Evolutionary conservation across 352 stramenopile species (phyloP).

Genomic region (Phytophthora niederhauseri): DNA sequence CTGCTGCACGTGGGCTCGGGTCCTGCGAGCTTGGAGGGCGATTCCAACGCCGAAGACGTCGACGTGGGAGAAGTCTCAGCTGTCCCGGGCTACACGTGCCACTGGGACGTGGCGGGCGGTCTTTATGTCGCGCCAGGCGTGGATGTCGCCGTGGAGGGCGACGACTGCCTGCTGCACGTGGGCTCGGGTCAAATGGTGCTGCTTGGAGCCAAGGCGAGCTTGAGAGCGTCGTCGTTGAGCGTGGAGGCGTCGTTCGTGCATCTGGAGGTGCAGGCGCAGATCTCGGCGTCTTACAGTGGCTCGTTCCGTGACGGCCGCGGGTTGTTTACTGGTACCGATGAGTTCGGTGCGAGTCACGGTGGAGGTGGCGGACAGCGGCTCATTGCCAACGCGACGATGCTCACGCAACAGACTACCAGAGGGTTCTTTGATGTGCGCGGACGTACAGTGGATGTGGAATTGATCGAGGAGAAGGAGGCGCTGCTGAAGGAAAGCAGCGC

Average conservation of each 20-base stretch:
- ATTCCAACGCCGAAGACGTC: slow-evolving; percentile 6
- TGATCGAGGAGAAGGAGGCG: slow-evolving; percentile 34
- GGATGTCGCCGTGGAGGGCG: slow-evolving; percentile 44
- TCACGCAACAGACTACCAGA: slow-evolving; percentile 39
- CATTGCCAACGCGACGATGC: slow-evolving; percentile 42
- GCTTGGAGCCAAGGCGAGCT: slow-evolving; percentile 34
- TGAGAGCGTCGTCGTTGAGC: slow-evolving; percentile 53
- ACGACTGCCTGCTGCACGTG: slow-evolving; percentile 64
- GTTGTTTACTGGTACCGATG: slow-evolving; percentile 43
- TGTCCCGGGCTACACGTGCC: slow-evolving; percentile 47
- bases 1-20: slow-evolving; percentile 54
- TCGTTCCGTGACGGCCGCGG: slow-evolving; percentile 33
- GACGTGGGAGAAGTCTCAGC: slow-evolving; percentile 5
- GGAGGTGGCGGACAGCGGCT: slow-evolving; percentile 58
- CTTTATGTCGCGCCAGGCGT: slow-evolving; percentile 49
- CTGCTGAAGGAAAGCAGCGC: slow-evolving; percentile 50
- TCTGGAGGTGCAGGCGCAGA: slow-evolving; percentile 41
- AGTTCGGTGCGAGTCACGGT: slow-evolving; percentile 59
- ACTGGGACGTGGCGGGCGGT: slow-evolving; percentile 66
- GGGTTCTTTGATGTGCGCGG: slow-evolving; percentile 61
- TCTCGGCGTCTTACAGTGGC: slow-evolving; percentile 46
- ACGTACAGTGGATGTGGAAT: slow-evolving; percentile 27
- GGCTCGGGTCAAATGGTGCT: slow-evolving; percentile 62
- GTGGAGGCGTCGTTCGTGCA: slow-evolving; percentile 72
- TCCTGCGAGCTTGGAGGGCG: slow-evolving; percentile 22